Evolutionary conservation across 1,284 basidiomycete genomes (phyloP).

Genomic region (Phlebopus sp.): DNA sequence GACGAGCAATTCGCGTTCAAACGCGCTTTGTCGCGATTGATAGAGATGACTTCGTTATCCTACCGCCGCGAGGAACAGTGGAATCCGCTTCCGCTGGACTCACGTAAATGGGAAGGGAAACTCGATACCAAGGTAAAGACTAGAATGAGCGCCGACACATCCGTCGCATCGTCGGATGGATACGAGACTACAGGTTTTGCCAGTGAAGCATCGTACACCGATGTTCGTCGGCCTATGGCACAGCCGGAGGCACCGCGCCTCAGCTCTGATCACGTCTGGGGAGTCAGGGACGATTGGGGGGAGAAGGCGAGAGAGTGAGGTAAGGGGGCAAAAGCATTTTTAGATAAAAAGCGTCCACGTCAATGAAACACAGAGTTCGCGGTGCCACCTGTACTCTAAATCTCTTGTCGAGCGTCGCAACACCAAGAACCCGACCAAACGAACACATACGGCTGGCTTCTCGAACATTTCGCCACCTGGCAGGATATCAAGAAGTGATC

Average conservation of each 20-base stretch:
- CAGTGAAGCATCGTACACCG: constrained; percentile 21
- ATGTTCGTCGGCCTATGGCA: constrained; percentile 4
- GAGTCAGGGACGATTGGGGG: constrained; percentile 48
- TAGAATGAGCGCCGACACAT: background rate
- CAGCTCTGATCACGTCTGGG: constrained; percentile 41
- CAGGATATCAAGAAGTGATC: too few species aligned
- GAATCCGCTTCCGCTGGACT: constrained; percentile 38
- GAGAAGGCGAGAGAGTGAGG: constrained; percentile 42
- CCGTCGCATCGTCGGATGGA: background rate
- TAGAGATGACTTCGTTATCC: constrained; percentile 60
- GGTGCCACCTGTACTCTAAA: too few species aligned
- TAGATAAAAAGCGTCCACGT: too few species aligned
- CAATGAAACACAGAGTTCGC: too few species aligned
- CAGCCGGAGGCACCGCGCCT: constrained; percentile 40
- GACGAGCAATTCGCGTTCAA: constrained; percentile 71
- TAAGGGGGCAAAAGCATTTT: constrained; percentile 33
- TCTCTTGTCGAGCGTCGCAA: too few species aligned
- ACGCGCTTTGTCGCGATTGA: constrained; percentile 62
- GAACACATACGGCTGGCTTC: too few species aligned
- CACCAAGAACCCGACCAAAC: too few species aligned
- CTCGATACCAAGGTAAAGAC: background rate
- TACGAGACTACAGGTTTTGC: constrained; percentile 21
- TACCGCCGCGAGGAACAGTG: constrained; percentile 47
- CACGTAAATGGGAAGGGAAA: constrained; percentile 39
- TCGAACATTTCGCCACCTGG: too few species aligned